Evolutionary conservation across 805 yeast genomes (phyloP), one percentile per base, ranked within the genome.

Genomic region (Clavispora carvajalis): DNA sequence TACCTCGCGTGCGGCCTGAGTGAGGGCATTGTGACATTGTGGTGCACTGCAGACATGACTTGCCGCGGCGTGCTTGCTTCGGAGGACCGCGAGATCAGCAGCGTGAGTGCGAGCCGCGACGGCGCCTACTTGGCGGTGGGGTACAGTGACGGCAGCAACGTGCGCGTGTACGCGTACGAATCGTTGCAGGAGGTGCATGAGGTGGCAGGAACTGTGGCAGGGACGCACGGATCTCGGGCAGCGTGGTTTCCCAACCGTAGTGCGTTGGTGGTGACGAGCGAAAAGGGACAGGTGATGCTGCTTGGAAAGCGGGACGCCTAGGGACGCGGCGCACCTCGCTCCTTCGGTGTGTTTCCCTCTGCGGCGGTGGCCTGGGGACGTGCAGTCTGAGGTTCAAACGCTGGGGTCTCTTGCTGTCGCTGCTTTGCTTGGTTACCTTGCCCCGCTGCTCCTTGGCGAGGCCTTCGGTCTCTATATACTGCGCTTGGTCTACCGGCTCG

Each of bases 21-120:
- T 40, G 85, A 79, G 44, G 84, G 84, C 19, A 65, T 73, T 15
- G 68, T 76, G 6, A 67, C 78, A 15, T 29, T 76, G 9, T 79
- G 82, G 81, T 62, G 65, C 29, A 53, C 72, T 7, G 44, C 54
- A 1, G 63, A 65, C 21, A 57, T 76, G 58, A 57, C 67, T 13
- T 39, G 62, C 34, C 41, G 52, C n/a, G 53, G 56, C 25, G 69
- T 72, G 0, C 50, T 73, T 10, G 55, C 72, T 26, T 48, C 61
- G 23, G 55, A 68, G 4, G 77, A 74, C 51, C 72, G 71, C 41
- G 64, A 76, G 1, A 56, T 78, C 7, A 49, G 62, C 3, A 48
- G 65, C 11, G 47, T 77, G 11, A 67, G 63, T 23, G 53, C 65
- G 15, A 65, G 72, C 22, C 55, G 64, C 37, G 82, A 77, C 46